Base-by-base conservation (phyloP, 768 basidiomycete genomes). In the Kwoniella newhampshirensis region DNA sequence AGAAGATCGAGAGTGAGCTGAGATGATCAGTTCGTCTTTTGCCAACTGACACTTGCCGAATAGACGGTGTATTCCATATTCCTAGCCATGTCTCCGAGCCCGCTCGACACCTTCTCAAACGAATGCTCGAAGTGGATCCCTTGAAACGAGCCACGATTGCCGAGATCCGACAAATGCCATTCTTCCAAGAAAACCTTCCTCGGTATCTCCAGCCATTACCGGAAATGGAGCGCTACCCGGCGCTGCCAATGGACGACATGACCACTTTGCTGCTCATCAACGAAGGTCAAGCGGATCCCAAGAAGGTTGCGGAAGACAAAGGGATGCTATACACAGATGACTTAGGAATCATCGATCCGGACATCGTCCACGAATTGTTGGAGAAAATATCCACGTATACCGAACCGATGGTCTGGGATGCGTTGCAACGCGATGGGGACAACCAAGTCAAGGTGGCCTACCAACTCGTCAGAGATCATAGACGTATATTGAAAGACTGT, bases 371-470 rank as follows among this genome's bases (percentile, higher is more conserved):
- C 0, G 88, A 92, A 41, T 80, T 99, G 35, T 82, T 86, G 12
- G 71, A 77, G 17, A 81, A 85, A 56, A 86, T 98, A 80, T 77
- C 82, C 0, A 87, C 85, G 0, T 86, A 92, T 11, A 83, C 83
- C 57, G 84, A 85, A 76, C 87, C 91, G 1, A 90, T 92, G 61
- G 84, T 98, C 3, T 91, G 89, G 89, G 86, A 87, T 44, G 87
- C 86, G 70, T 77, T 97, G 60, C 82, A 87, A 58, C 79, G 85
- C 64, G 87, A 92, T 50, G 91, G 93, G 62, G 91, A 92, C 36
- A 96, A 97, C 73, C 86, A 90, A 51, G 87, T 98, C 73, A 93
- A 96, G 77, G 92, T 99, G 6, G 92, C 94, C 0, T 99, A 98
- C 77, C 85, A 92, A 84, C 81, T 99, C 3, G 80, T 96, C 42